Evolutionary conservation across 2,329 filamentous ascomycete species (phyloP).

Genomic region (Phaeosphaeriaceae sp.): DNA sequence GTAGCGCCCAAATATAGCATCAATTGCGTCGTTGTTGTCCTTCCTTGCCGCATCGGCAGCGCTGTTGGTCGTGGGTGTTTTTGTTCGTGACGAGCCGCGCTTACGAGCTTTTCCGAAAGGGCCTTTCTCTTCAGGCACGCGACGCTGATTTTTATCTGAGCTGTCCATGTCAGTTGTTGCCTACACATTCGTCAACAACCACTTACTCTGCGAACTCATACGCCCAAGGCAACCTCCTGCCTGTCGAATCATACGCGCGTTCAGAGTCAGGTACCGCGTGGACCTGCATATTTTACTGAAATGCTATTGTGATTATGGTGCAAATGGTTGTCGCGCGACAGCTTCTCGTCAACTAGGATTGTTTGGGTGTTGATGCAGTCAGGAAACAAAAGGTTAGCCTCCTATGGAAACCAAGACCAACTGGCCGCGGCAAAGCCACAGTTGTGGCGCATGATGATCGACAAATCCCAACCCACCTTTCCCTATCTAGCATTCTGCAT

Average conservation of each 20-base stretch:
- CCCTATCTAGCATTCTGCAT: constrained; percentile 26
- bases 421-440: constrained; percentile 35
- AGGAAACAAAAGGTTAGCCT: constrained; percentile 23
- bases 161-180: constrained; percentile 29
- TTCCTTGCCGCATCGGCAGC: constrained; percentile 60
- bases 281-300: constrained; percentile 62
- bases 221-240: constrained; percentile 67
- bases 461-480: constrained; percentile 18
- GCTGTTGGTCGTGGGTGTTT: constrained; percentile 64
- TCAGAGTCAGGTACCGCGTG: constrained; percentile 69
- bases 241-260: constrained; percentile 64
- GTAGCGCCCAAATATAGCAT: constrained; percentile 53
- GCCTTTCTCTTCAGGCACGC: constrained; percentile 64
- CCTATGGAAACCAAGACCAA: neutral
- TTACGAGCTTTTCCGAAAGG: constrained; percentile 64
- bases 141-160: constrained; percentile 55
- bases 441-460: constrained; percentile 20
- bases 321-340: constrained; percentile 6
- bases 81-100: constrained; percentile 56
- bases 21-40: constrained; percentile 54
- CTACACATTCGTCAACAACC: neutral
- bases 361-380: constrained; percentile 35
- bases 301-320: constrained; percentile 8
- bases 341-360: constrained; percentile 21
- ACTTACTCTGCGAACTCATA: constrained; percentile 67